Conservation (phyloP, 129 eudicot genomes). For the Saussurea involucrata region DNA sequence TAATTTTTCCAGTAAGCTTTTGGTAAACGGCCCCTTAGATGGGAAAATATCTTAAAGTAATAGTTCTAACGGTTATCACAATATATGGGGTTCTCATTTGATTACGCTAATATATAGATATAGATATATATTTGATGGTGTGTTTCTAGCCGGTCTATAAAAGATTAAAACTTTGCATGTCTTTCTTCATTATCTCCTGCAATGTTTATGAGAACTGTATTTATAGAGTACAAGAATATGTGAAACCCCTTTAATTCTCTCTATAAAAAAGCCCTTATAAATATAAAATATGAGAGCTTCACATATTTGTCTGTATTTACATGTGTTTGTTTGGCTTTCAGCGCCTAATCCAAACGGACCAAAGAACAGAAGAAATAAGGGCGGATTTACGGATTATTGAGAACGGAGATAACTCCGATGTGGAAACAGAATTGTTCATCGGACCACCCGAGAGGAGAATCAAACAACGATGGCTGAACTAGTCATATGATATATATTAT, state of each 20-base stretch:
- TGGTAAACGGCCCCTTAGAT: too few species aligned
- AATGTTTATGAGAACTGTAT: background rate
- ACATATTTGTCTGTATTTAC: too few species aligned
- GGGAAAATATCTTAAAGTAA: too few species aligned
- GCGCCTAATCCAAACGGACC: slow-evolving; percentile 31
- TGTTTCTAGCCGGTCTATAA: background rate
- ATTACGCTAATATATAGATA: too few species aligned
- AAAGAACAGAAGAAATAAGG: slow-evolving; percentile 36
- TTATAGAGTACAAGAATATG: background rate
- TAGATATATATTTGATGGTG: background rate
- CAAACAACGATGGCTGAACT: slow-evolving; percentile 35
- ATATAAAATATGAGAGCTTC: too few species aligned
- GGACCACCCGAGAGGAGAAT: slow-evolving; percentile 65
- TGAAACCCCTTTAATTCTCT: background rate
- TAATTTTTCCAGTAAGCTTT: too few species aligned
- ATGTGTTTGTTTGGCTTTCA: slow-evolving; percentile 8
- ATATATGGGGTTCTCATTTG: too few species aligned
- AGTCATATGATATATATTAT: background rate
- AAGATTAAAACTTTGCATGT: background rate
- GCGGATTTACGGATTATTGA: slow-evolving; percentile 29
- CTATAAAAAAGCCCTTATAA: background rate
- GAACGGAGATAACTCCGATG: slow-evolving; percentile 69
- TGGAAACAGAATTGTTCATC: slow-evolving; percentile 86
- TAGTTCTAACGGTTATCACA: too few species aligned
- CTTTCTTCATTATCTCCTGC: background rate